Conservation (phyloP, 2,329 filamentous ascomycete genomes). For the Cercospora janseana region DNA sequence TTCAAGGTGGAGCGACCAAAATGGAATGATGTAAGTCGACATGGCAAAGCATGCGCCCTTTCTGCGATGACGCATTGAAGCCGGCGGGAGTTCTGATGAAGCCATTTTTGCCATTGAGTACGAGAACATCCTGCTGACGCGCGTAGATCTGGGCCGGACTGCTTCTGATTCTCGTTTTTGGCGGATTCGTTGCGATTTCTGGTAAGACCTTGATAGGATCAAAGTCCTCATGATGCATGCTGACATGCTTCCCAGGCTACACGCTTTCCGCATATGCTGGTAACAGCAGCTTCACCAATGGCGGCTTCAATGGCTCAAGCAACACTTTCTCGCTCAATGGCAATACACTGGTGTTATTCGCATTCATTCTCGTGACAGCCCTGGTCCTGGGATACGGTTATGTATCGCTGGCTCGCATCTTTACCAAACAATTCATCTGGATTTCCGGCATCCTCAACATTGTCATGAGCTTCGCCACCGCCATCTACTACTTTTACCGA, state of each 20-base stretch:
- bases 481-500: constrained; percentile 77
- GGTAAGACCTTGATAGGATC: background rate
- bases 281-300: constrained; percentile 58
- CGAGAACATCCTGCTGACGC: constrained; percentile 1
- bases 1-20: constrained; percentile 84
- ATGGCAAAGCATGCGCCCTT: too few species aligned
- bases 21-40: constrained; percentile 66
- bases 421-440: constrained; percentile 88
- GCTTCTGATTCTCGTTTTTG: constrained; percentile 68
- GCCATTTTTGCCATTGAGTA: too few species aligned
- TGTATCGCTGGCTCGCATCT: constrained; percentile 54
- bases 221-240: background rate
- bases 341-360: constrained; percentile 83
- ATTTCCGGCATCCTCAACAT: constrained; percentile 87
- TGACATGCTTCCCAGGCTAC: constrained; percentile 49
- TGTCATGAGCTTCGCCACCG: constrained; percentile 76
- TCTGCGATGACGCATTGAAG: too few species aligned
- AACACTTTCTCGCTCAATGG: constrained; percentile 71
- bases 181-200: constrained; percentile 74
- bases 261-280: constrained; percentile 70
- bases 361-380: constrained; percentile 71
- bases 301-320: constrained; percentile 68
- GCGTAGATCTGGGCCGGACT: constrained; percentile 73
- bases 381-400: constrained; percentile 75
- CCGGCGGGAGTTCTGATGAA: too few species aligned